Conservation (phyloP, 176 grass and related monocot genomes). For the Oryza meyeriana region DNA sequence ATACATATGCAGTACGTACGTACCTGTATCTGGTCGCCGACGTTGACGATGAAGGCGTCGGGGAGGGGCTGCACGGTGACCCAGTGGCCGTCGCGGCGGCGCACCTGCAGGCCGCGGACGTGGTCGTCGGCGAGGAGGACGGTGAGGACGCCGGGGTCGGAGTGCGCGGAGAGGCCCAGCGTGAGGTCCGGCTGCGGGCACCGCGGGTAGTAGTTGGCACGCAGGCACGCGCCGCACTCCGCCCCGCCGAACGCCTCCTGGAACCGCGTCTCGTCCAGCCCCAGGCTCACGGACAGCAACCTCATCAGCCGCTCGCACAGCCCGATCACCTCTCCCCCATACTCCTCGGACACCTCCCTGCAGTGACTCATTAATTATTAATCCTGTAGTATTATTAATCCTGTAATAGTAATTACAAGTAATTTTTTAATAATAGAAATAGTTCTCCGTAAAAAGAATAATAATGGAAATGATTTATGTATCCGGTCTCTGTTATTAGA, state of each 20-base stretch:
- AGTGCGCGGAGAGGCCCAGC: conserved; percentile 88
- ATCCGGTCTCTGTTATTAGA: too few species aligned
- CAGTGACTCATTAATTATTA: neutral
- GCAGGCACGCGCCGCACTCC: conserved; percentile 47
- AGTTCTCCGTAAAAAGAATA: too few species aligned
- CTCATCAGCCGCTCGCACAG: conserved; percentile 65
- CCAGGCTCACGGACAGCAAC: conserved; percentile 64
- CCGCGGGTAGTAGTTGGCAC: conserved; percentile 90
- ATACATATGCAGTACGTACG: neutral
- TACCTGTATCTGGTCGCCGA: conserved; percentile 92
- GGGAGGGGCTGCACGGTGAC: conserved; percentile 67
- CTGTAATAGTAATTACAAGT: too few species aligned
- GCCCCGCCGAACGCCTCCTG: conserved; percentile 56
- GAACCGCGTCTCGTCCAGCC: conserved; percentile 54
- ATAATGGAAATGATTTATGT: too few species aligned
- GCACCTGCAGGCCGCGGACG: conserved; percentile 77
- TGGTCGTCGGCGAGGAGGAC: conserved; percentile 76
- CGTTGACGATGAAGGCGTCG: conserved; percentile 73
- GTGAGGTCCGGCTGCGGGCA: conserved; percentile 95
- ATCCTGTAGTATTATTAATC: too few species aligned
- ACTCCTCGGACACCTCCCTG: conserved; percentile 63
- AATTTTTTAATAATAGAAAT: too few species aligned
- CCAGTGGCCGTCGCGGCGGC: conserved; percentile 54
- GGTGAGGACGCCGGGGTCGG: conserved; percentile 71
- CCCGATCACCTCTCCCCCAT: conserved; percentile 50